Conservation (phyloP, 2,329 filamentous ascomycete genomes). For the Hypoxylon sp. region DNA sequence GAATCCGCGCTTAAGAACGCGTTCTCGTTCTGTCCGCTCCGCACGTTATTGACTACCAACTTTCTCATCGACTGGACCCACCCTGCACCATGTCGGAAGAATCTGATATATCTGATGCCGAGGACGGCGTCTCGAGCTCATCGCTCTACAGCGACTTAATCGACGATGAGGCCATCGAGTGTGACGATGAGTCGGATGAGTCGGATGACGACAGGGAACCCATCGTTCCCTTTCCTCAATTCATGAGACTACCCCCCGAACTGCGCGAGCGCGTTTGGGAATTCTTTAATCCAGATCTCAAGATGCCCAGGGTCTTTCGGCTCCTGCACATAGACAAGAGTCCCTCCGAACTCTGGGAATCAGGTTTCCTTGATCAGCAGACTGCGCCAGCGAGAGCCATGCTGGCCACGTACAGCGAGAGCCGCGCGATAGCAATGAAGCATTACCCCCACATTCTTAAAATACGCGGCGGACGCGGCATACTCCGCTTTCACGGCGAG, state of each 20-base stretch:
- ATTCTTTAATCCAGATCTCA: constrained; percentile 51
- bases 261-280: constrained; percentile 53
- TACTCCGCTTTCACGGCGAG: constrained; percentile 48
- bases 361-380: constrained; percentile 44
- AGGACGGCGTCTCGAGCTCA: constrained; percentile 36
- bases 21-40: too few species aligned
- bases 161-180: constrained; percentile 50
- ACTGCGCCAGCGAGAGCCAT: constrained; percentile 49
- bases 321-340: constrained; percentile 10
- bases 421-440: constrained; percentile 49
- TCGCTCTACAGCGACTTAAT: constrained; percentile 40
- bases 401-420: constrained; percentile 49
- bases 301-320: constrained; percentile 46
- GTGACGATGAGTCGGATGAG: constrained; percentile 38
- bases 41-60: not conserved
- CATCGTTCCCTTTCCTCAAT: constrained; percentile 50
- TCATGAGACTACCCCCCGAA: constrained; percentile 51
- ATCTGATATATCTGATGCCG: constrained; percentile 40
- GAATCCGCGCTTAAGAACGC: not conserved
- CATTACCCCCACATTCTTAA: constrained; percentile 50
- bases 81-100: constrained; percentile 42
- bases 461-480: constrained; percentile 24
- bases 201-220: constrained; percentile 22
- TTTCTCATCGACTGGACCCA: not conserved
- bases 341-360: constrained; percentile 32